These are phyloP conservation scores for Globisporangium spinosum DNA, from an alignment of 352 stramenopile genomes.

Conservation along the genomic window DNA sequence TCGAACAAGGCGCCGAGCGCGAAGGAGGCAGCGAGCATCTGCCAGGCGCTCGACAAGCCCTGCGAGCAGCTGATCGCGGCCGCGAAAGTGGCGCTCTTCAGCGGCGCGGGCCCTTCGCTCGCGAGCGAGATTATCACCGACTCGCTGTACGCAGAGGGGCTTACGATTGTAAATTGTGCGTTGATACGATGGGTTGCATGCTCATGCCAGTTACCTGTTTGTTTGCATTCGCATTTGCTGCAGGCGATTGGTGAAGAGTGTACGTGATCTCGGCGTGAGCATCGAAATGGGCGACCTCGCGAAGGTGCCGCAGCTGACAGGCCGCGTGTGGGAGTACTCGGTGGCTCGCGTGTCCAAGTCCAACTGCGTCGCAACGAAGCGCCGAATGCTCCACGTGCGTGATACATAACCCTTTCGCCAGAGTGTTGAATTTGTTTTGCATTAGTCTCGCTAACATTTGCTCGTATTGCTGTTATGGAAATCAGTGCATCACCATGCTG, in stretches of 20 bases:
- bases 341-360: constrained; percentile 70
- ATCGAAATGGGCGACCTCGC: constrained; percentile 47
- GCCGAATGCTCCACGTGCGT: constrained; percentile 80
- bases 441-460: background rate
- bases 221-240: background rate
- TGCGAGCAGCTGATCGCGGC: constrained; percentile 77
- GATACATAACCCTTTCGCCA: background rate
- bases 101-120: constrained; percentile 69
- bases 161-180: background rate
- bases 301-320: constrained; percentile 70
- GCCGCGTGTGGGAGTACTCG: constrained; percentile 83
- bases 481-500: constrained; percentile 71
- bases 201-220: constrained; percentile 6
- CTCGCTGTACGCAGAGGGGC: constrained; percentile 43
- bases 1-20: constrained; percentile 61
- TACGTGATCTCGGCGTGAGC: constrained; percentile 45
- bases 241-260: constrained; percentile 74
- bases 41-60: constrained; percentile 66
- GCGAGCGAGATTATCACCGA: constrained; percentile 67
- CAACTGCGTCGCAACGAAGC: constrained; percentile 83
- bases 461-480: background rate
- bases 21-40: constrained; percentile 72
- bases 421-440: background rate
- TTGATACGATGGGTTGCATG: constrained; percentile 2
- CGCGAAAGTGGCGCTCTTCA: constrained; percentile 77